phyloP scores from a whole-genome alignment of 768 basidiomycete species.

The Amyloporia xantha region DNA sequence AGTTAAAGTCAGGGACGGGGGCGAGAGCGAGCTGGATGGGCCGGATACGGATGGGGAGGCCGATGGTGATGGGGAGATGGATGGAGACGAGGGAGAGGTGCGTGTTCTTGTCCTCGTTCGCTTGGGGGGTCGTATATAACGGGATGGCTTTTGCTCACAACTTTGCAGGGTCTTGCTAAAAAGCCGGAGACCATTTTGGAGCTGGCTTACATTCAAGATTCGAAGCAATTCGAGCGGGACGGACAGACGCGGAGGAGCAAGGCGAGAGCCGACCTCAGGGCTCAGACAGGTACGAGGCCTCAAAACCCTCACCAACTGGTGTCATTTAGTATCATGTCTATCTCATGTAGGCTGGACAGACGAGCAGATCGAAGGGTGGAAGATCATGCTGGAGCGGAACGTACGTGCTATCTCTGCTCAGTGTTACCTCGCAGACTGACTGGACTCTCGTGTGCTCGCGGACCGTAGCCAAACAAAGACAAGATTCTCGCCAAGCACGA shows the following conservation, averaged over 20 bases:
- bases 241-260: constrained; percentile 64
- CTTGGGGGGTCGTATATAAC: no score
- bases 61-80: constrained; percentile 25
- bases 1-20: constrained; percentile 59
- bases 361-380: constrained; percentile 91
- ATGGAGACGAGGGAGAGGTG: constrained; percentile 23
- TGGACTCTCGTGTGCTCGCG: constrained; percentile 1
- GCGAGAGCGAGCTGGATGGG: constrained; percentile 34
- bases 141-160: neutral
- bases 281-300: constrained; percentile 50
- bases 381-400: constrained; percentile 81
- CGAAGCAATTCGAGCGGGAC: constrained; percentile 73
- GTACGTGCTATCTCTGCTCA: constrained; percentile 43
- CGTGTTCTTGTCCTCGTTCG: neutral
- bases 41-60: constrained; percentile 26
- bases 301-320: neutral
- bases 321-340: neutral
- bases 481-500: constrained; percentile 71
- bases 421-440: neutral
- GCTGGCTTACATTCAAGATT: constrained; percentile 68
- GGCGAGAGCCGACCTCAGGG: constrained; percentile 55
- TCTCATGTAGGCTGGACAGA: constrained; percentile 55
- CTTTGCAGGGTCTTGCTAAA: no score
- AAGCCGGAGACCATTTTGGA: constrained; percentile 60
- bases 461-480: constrained; percentile 70